Base-by-base conservation (phyloP, 441 rosid genomes). In the Croton laevigatus region DNA sequence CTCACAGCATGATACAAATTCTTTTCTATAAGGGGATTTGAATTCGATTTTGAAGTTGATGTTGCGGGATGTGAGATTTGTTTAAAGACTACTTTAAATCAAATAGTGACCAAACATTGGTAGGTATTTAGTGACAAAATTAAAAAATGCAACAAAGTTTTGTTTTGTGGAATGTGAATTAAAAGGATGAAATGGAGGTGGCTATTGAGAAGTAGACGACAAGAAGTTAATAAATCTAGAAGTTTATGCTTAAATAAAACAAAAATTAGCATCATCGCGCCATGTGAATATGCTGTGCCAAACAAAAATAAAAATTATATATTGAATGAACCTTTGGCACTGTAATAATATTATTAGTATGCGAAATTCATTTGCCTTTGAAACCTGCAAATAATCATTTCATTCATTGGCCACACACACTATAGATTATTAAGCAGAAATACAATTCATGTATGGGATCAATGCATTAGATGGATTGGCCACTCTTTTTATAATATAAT, bases 221-320 rank as follows among this genome's bases (percentile, higher is more conserved):
- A 64, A 45, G 2, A 11, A 45, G 67, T 64, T 27, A 45, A 27
- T 45, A 7, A 63, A 44, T 16, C 4, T n/a, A 63, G 19, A 34
- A 6, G 4, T 45, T 44, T 45, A 63, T 17, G 10, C 11, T 40
- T 7, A 40, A 40, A 40, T 40, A 3, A 5, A 61, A 3, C 16
- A 22, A 4, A 1, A 3, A 62, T 19, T 22, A 48, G 20, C 32
- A 32, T 48, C 17, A 34, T 37, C 46, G 19, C 10, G 48, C 59
- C 46, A 51, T 36, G 70, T 51, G 70, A 52, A 17, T n/a, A 66
- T 51, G 46, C 45, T 32, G 34, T 27, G 32, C 32, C 32, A 27
- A 27, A 27, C 32, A 27, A 27, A 27, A 27, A 27, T 36, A n/a
- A 14, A 6, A 66, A 38, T 38, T 11, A 17, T 61, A 22, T 22